Base-by-base conservation (phyloP, 176 grass and related monocot species). In the Bromus sterilis region DNA sequence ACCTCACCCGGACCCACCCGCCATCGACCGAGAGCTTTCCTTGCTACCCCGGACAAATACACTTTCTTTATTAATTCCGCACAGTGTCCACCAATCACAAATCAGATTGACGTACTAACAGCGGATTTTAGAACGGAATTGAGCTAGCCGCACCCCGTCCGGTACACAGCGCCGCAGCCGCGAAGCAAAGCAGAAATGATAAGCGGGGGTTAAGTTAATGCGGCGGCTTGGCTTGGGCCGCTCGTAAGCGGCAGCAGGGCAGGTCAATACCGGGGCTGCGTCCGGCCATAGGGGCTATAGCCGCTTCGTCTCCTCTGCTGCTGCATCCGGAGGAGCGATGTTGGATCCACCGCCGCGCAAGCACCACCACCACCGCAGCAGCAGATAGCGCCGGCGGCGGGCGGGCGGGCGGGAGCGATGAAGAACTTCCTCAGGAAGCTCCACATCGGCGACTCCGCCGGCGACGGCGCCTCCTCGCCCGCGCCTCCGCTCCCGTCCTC, bases 341-440 rank as follows among this genome's bases (percentile, higher is more conserved):
- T 86, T 77, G 88, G 91, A 93, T 90, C 85, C 88, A 56, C 84
- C 85, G 75, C 82, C 81, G 15, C 88, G 66, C 30, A 58, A 80
- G 15, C 85, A 77, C 14, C 66, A 77, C 57, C 59, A 59, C 44
- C 58, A 71, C 24, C 23, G 1, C 67, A 7, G 9, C 14, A 53
- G 18, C 66, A 71, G 46, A 10, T 73, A 43, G 75, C 83, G 30
- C 66, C 80, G 64, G 61, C 77, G 26, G 39, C 82, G 48, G 57
- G 74, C 42, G 59, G 56, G 80, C 28, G 29, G 43, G 30, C 48
- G 13, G 63, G 48, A 23, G 40, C 49, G 23, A 99, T 99, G 97
- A 99, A 95, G 84, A 99, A 85, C 89, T 89, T 99, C 82, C 87
- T 99, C 61, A 87, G 92, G 97, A 99, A 99, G 91, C 93, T 99